These are phyloP conservation scores for Phaeoacremonium minimum DNA, from an alignment of 2,329 filamentous ascomycete genomes.

Conservation along the genomic window DNA sequence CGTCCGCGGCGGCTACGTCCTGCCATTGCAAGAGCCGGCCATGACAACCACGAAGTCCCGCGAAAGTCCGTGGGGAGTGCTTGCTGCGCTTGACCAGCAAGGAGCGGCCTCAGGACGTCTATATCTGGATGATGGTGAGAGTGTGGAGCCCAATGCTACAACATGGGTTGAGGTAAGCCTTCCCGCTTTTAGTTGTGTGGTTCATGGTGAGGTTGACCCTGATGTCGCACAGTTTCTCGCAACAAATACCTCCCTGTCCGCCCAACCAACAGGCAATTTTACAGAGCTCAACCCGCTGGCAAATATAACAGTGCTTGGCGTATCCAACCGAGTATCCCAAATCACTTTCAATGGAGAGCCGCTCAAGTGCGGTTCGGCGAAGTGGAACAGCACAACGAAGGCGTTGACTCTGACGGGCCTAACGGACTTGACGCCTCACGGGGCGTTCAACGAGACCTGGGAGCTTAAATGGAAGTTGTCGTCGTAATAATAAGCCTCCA, in stretches of 20 bases:
- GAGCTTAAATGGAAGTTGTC: conserved; percentile 43
- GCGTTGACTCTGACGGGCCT: conserved; percentile 48
- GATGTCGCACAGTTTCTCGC: conserved; percentile 35
- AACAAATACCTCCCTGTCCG: conserved; percentile 37
- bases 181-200: neutral
- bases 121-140: conserved; percentile 75
- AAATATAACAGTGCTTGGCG: conserved; percentile 60
- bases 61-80: conserved; percentile 61
- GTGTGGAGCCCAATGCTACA: conserved; percentile 49
- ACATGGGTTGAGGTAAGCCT: conserved; percentile 44
- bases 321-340: conserved; percentile 29
- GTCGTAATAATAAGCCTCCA: too few relatives aligned
- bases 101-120: conserved; percentile 56
- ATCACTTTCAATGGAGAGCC: conserved; percentile 48
- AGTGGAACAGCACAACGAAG: conserved; percentile 40
- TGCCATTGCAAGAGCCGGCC: conserved; percentile 65
- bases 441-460: conserved; percentile 58
- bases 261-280: conserved; percentile 45
- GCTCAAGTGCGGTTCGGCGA: conserved; percentile 36
- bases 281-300: conserved; percentile 52
- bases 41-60: conserved; percentile 62
- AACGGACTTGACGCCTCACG: conserved; percentile 38
- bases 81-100: conserved; percentile 53
- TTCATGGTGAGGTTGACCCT: conserved; percentile 2
- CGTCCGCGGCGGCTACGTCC: conserved; percentile 61